A percentile compares a stretch with the other conserved stretches of the same genome.
Conservation (phyloP, 2,329 filamentous ascomycete genomes). For the Phialocephala subalpina region DNA sequence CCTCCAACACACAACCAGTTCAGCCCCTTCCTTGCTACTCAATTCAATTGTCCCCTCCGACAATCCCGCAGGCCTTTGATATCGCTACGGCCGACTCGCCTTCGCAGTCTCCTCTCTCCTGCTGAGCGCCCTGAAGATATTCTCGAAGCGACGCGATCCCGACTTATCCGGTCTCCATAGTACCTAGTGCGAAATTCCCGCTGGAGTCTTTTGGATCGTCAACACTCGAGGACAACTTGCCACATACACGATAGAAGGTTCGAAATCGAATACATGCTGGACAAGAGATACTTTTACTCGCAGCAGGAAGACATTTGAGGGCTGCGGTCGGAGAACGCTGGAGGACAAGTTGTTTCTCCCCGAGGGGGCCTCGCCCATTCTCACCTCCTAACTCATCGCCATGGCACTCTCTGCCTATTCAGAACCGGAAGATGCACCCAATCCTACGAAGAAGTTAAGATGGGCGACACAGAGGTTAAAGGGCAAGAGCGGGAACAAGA, state of each 20-base stretch:
- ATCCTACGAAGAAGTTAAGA: slow-evolving; percentile 80
- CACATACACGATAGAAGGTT: neutral
- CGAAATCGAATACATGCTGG: neutral
- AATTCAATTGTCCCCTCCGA: neutral
- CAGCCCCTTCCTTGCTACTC: neutral
- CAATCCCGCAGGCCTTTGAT: neutral
- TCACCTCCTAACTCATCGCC: slow-evolving; percentile 25
- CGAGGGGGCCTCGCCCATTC: slow-evolving; percentile 35
- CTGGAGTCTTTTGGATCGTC: neutral
- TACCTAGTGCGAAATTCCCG: neutral
- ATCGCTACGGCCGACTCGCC: neutral
- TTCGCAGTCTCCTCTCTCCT: neutral
- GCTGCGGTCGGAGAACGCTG: slow-evolving; percentile 13
- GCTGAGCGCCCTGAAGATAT: neutral
- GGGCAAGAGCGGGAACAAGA: slow-evolving; percentile 76
- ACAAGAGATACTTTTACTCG: neutral
- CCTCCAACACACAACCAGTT: neutral
- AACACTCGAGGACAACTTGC: neutral
- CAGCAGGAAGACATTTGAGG: neutral
- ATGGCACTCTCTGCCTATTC: slow-evolving; percentile 32
- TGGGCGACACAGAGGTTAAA: slow-evolving; percentile 95
- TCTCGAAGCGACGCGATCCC: neutral
- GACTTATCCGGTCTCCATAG: slow-evolving; percentile 2
- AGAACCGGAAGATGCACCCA: slow-evolving; percentile 53
- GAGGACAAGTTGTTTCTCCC: slow-evolving; percentile 26